Evolutionary conservation across 1,284 basidiomycete genomes (phyloP), one percentile per base, ranked within the genome.

Genomic region (Singerocomus rubriflavus): DNA sequence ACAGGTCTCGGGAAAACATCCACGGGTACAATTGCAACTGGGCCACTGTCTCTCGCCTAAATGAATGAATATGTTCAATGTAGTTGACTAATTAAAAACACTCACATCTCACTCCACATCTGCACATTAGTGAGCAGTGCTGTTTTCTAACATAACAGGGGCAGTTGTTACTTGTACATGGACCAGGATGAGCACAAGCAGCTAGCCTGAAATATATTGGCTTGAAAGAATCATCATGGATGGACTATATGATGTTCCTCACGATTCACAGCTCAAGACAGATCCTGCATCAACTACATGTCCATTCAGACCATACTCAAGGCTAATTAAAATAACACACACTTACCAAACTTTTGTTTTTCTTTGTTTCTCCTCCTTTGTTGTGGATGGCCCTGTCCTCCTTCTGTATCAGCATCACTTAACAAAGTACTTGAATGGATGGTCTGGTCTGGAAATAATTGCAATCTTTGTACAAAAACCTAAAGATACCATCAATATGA

Each of bases 111-210:
- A 48, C 37, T 5, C 66, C 58, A 60, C 76, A 78, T 35, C 70
- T 63, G 46, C 76, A 78, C 51, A 64, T 65, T 11, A 65, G 53
- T 17, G 70, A 61, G 47, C 76, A 78, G 37, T 71, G 66, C 0
- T 61, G 51, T 29, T 64, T 63, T 32, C 57, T 47, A 4, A 29
- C n/a, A 35, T 51, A 61, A 51, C 77, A 79, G 0, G 21, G 16
- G 35, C 77, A 78, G 3, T 46, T 29, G 0, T 45, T 46, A 1
- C 31, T 45, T 29, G 61, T 61, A 46, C 76, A 78, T 14, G 70
- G 56, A 0, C 76, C 77, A 40, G 55, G 41, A 51, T 78, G 77
- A 10, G 55, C 50, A 57, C 77, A 79, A n/a, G 71, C 68, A 4
- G 31, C 34, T 21, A 54, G 37, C 11, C 73, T 76, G 10, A 2